Percentiles rank a stretch among this genome's conserved stretches.
Conservation (phyloP, 108 stramenopile species). For the Discostella stelligeroides region DNA sequence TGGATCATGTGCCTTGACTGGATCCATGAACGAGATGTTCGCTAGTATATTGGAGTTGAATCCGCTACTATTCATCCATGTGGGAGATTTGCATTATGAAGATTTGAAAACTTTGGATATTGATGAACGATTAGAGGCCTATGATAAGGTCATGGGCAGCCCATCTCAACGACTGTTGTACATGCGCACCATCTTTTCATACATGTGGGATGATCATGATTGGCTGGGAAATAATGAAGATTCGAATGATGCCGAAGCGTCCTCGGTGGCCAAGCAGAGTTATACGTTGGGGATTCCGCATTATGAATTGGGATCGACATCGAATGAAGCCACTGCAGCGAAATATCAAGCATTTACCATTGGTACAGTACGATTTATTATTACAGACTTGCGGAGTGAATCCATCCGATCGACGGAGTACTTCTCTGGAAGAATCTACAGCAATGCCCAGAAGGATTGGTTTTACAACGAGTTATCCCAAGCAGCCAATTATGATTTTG, state of each 20-base stretch:
- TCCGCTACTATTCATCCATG: slow-evolving; percentile 53
- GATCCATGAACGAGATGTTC: slow-evolving; percentile 41
- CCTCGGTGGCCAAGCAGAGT: slow-evolving; percentile 30
- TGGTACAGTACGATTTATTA: slow-evolving; percentile 63
- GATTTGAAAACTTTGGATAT: slow-evolving; percentile 48
- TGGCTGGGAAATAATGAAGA: slow-evolving; percentile 58
- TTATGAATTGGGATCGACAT: slow-evolving; percentile 28
- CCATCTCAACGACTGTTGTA: slow-evolving; percentile 44
- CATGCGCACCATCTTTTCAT: slow-evolving; percentile 47
- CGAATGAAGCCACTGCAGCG: slow-evolving; percentile 21
- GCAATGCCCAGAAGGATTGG: slow-evolving; percentile 53
- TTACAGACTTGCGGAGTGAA: slow-evolving; percentile 62
- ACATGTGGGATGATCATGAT: slow-evolving; percentile 73
- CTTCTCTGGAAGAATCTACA: slow-evolving; percentile 42
- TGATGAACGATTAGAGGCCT: slow-evolving; percentile 43
- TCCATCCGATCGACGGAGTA: slow-evolving; percentile 22
- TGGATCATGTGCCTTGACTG: slow-evolving; percentile 54
- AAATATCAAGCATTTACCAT: slow-evolving; percentile 67
- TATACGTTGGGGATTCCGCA: slow-evolving; percentile 54
- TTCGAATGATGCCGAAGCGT: slow-evolving; percentile 26
- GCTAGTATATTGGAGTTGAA: slow-evolving; percentile 38
- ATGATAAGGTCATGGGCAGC: slow-evolving; percentile 59
- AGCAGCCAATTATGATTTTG: slow-evolving; percentile 61
- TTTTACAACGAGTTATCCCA: slow-evolving; percentile 45
- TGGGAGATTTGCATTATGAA: slow-evolving; percentile 66